Conservation (phyloP, 306 rosid genomes). For the Pterocarpus macrocarpus region DNA sequence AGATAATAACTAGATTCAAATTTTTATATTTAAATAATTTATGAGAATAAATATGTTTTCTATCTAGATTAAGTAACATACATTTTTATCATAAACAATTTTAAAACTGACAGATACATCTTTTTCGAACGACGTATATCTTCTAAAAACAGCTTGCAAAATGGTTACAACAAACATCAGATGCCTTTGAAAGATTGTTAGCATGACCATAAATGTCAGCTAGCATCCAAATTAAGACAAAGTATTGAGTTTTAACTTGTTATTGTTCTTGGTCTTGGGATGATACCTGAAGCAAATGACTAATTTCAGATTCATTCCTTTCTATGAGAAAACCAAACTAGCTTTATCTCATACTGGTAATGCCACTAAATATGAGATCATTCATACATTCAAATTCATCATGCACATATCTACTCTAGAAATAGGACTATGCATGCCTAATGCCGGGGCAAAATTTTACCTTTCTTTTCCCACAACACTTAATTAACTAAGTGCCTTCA, state of each 20-base stretch:
- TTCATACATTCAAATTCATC: constrained; percentile 48
- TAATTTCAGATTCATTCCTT: constrained; percentile 75
- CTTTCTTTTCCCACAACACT: constrained; percentile 67
- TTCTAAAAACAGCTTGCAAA: constrained; percentile 79
- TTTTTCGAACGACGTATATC: constrained; percentile 78
- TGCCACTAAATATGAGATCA: constrained; percentile 57
- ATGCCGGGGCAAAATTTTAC: constrained; percentile 57
- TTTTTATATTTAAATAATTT: no score
- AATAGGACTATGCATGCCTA: constrained; percentile 1
- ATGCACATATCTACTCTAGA: constrained; percentile 23
- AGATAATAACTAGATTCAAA: no score
- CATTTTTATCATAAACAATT: no score
- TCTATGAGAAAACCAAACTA: constrained; percentile 79
- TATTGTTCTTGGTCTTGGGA: constrained; percentile 92
- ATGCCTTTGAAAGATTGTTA: constrained; percentile 10
- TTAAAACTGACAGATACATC: constrained; percentile 37
- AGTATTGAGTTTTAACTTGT: constrained; percentile 50
- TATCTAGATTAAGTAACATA: no score
- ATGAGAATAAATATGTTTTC: no score
- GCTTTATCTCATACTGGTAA: constrained; percentile 82
- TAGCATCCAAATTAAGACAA: neutral
- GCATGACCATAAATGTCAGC: neutral
- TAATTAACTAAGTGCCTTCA: constrained; percentile 61
- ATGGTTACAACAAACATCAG: neutral
- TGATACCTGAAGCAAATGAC: constrained; percentile 60